Base-by-base conservation (phyloP, 2,329 filamentous ascomycete genomes). In the Colletotrichum salicis region DNA sequence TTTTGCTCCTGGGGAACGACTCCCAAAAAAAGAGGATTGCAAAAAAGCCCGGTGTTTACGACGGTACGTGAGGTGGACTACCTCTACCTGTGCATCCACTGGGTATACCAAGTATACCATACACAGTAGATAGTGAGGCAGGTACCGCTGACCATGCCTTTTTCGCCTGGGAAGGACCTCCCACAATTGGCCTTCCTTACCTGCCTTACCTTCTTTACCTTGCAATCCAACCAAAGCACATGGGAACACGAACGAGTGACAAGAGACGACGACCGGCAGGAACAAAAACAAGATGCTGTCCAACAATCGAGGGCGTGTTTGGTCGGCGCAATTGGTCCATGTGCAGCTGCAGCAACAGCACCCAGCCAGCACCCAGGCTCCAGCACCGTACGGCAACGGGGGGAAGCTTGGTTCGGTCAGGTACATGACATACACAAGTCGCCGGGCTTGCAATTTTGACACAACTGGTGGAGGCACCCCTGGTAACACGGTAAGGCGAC, bases 401-500 rank as follows among this genome's bases (percentile, higher is more conserved):
- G 27, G 45, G 45, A 24, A 51, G 59, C 45, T 33, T 13, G 29
- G 59, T 54, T 31, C 22, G 11, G 52, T 55, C 35, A 64, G 51
- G 22, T 63, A 52, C 61, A 62, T 52, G 45, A 33, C 45, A 52
- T 52, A 51, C 59, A 62, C 51, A 64, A 64, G 31, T 64, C 11
- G 61, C 33, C 33, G 31, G 51, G 61, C 48, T 51, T 45, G 22
- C 48, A 55, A 52, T 64, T 64, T 35, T 33, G 62, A 70, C 59
- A 58, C 67, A 48, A 67, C 35, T 24, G 22, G 63, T 57, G 51
- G 68, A 41, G 41, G 68, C 41, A 48, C 64, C 60, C 60, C 33
- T 48, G 68, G 48, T 48, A 35, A n/a, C 37, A 61, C 63, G 67
- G 64, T 70, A 51, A 57, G 68, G 68, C 57, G 52, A 67, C 63